Base-by-base conservation (phyloP, 352 stramenopile genomes). In the Phytophthora pseudosyringae region DNA sequence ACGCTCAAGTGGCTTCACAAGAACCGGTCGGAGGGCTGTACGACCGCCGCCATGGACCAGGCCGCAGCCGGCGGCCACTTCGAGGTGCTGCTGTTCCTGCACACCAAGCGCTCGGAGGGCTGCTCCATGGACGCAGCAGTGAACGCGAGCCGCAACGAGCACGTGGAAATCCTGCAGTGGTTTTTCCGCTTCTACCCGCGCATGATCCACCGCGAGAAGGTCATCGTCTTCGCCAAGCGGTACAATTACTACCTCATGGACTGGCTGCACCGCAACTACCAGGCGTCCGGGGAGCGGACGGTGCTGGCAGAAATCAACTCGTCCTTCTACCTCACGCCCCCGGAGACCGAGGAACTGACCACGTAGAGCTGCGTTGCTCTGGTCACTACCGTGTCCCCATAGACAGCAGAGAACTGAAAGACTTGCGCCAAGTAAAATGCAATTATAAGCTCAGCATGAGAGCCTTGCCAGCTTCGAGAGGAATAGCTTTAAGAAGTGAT, bases 231-330 rank as follows among this genome's bases (percentile, higher is more conserved):
- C 35, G 69, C 69, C 13, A 76, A 76, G 69, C 58, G 69, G 39
- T 76, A 76, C 40, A 76, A 76, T 44, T 76, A 76, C 54, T 76
- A 76, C 46, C 69, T 76, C 38, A 76, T 76, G 69, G 69, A 76
- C 35, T 76, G 69, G 69, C 49, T 76, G 55, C 64, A 76, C 28
- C 64, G 69, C n/a, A 76, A 71, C 31, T 76, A 76, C 59, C 69
- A 76, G 31, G 59, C 69, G 1, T 66, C 69, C 15, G 69, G 69
- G 31, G 64, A 76, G 26, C 69, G 69, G 44, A 76, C 69, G 0
- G 62, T 71, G 15, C 63, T 76, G 31, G 64, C 69, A n/a, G 64
- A 76, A 35, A 76, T 76, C 25, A 71, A 73, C 33, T 76, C 69
- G 9, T 76, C 69, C 5, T 76, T 76, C 52, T 76, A 73, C 38